These are phyloP conservation scores for Boletus rubescentipes DNA, from an alignment of 768 basidiomycete species.

Conservation along the genomic window DNA sequence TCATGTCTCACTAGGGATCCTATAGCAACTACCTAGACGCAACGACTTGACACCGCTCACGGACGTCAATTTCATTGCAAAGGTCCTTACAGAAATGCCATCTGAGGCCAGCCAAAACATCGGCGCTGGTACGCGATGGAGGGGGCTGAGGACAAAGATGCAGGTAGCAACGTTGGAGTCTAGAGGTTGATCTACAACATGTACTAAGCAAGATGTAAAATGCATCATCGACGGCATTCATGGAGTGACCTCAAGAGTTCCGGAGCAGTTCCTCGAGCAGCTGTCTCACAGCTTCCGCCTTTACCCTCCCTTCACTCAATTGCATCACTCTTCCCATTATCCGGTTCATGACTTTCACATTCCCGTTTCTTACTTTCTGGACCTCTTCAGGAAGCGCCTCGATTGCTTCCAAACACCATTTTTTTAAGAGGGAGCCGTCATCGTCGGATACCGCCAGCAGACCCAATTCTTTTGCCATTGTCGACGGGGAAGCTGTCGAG, in stretches of 20 bases:
- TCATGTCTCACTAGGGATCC: not conserved
- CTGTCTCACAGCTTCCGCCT: slow-evolving; percentile 47
- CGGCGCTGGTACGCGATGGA: slow-evolving; percentile 81
- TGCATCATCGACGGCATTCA: not conserved
- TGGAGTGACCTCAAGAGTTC: not conserved
- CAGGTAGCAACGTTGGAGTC: slow-evolving; percentile 45
- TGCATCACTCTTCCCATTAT: slow-evolving; percentile 66
- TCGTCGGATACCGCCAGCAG: slow-evolving; percentile 41
- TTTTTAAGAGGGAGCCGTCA: slow-evolving; percentile 41
- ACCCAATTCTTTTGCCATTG: slow-evolving; percentile 51
- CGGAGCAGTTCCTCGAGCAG: slow-evolving; percentile 46
- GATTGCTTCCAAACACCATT: slow-evolving; percentile 65
- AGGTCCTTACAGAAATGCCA: slow-evolving; percentile 64
- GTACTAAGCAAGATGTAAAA: slow-evolving; percentile 1
- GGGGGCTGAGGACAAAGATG: slow-evolving; percentile 66
- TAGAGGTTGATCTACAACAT: slow-evolving; percentile 1
- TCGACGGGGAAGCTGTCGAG: slow-evolving; percentile 35
- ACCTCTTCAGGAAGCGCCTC: slow-evolving; percentile 64
- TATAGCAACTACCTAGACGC: slow-evolving; percentile 63
- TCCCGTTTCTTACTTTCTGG: slow-evolving; percentile 63
- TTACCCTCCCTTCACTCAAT: slow-evolving; percentile 71
- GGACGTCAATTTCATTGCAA: slow-evolving; percentile 79
- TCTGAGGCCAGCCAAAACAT: slow-evolving; percentile 52
- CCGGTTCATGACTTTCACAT: slow-evolving; percentile 66
- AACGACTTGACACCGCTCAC: slow-evolving; percentile 89